A percentile compares a stretch with the other conserved stretches of the same genome.
These are phyloP conservation scores for Cucumis melo DNA, from an alignment of 306 rosid genomes.

Conservation along the genomic window DNA sequence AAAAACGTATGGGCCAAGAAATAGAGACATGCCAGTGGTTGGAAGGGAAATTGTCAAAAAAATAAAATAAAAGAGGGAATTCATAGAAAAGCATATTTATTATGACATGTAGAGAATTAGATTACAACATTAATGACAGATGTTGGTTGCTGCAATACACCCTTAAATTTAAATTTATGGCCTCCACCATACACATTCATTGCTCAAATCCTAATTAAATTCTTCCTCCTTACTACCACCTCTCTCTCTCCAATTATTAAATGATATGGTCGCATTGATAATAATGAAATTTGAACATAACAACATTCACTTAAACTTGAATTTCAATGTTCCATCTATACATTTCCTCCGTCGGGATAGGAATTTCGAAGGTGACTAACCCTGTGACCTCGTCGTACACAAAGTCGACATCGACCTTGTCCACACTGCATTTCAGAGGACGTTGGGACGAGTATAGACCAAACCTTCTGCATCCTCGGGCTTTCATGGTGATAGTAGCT, in stretches of 20 bases:
- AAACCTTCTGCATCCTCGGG: slow-evolving; percentile 65
- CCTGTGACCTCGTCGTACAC: slow-evolving; percentile 42
- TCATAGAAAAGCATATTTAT: background rate
- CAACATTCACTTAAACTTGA: slow-evolving; percentile 29
- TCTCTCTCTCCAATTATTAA: too few relatives aligned
- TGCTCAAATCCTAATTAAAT: too few relatives aligned
- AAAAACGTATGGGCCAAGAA: background rate
- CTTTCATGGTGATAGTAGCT: slow-evolving; percentile 34
- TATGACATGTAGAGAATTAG: background rate
- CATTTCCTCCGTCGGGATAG: slow-evolving; percentile 44
- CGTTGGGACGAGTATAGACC: slow-evolving; percentile 61
- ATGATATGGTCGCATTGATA: slow-evolving; percentile 4
- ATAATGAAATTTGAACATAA: background rate
- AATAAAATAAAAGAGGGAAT: background rate
- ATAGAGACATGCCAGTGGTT: background rate
- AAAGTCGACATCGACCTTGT: slow-evolving; percentile 24
- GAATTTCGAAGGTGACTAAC: slow-evolving; percentile 37
- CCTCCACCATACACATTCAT: background rate
- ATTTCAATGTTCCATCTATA: slow-evolving; percentile 52
- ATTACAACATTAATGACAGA: background rate
- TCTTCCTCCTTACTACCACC: background rate
- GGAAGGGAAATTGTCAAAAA: background rate
- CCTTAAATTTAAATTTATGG: background rate
- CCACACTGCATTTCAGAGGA: slow-evolving; percentile 42
- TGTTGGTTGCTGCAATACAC: background rate